These are phyloP conservation scores for Boletus sp. DNA, from an alignment of 768 basidiomycete genomes.

Conservation along the genomic window DNA sequence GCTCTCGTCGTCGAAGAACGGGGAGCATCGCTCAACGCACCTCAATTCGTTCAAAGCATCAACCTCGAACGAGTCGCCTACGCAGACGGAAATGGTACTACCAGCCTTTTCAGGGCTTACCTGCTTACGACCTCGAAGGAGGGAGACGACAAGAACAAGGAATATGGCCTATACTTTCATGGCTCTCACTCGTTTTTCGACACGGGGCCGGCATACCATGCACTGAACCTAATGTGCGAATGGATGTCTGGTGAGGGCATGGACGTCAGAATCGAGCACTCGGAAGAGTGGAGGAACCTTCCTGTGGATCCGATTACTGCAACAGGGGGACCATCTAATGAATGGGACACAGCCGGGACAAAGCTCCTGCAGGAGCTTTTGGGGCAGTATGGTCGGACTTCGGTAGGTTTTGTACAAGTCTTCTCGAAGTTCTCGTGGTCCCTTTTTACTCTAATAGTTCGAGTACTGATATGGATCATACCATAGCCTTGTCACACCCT, in stretches of 20 bases:
- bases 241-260: no score
- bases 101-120: conserved; percentile 6
- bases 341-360: no score
- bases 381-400: neutral
- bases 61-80: conserved; percentile 22
- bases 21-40: conserved; percentile 12
- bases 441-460: neutral
- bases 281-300: no score
- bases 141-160: neutral
- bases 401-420: conserved; percentile 4
- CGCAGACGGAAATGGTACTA: neutral
- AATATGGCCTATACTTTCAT: conserved; percentile 18
- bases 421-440: no score
- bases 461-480: neutral
- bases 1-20: conserved; percentile 9
- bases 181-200: conserved; percentile 23
- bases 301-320: no score
- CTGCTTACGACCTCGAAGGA: conserved; percentile 8
- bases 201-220: conserved; percentile 12
- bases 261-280: no score
- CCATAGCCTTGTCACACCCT: conserved; percentile 9
- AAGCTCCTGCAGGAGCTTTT: conserved; percentile 14
- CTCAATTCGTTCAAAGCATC: conserved; percentile 16
- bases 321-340: no score
- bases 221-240: no score